These are phyloP conservation scores for Coemansia sp. DNA, from an alignment of 192 early-diverging fungal genomes.

Conservation along the genomic window DNA sequence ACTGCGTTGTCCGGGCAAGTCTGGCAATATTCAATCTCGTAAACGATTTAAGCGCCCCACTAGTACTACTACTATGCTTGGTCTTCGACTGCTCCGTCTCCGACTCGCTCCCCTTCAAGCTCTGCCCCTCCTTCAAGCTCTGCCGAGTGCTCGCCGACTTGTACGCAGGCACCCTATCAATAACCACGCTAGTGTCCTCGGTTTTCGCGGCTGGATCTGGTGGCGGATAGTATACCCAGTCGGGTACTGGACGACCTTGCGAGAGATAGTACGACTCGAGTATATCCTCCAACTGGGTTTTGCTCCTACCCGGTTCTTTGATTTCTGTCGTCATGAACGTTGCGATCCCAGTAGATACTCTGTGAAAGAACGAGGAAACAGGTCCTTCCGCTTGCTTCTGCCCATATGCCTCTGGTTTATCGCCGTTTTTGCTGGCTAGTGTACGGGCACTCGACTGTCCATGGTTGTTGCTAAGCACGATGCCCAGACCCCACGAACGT, in stretches of 20 bases:
- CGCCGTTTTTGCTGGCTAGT: not conserved
- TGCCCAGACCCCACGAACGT: conserved; percentile 41
- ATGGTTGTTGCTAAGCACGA: conserved; percentile 24
- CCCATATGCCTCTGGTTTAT: not conserved
- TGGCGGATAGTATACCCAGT: conserved; percentile 44
- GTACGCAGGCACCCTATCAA: not conserved
- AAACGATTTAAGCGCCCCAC: conserved; percentile 21
- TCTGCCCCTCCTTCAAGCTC: not conserved
- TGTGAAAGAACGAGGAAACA: conserved; percentile 25
- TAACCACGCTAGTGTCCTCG: not conserved
- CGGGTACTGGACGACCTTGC: conserved; percentile 35
- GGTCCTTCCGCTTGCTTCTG: conserved; percentile 7
- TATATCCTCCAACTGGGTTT: conserved; percentile 51
- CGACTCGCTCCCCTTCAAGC: not conserved
- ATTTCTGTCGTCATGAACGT: conserved; percentile 29
- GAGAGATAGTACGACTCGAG: conserved; percentile 47
- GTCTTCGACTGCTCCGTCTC: not conserved
- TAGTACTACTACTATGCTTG: conserved; percentile 15
- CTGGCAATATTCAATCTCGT: conserved; percentile 32
- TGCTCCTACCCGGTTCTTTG: conserved; percentile 3
- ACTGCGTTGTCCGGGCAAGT: conserved; percentile 12
- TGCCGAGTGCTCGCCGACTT: not conserved
- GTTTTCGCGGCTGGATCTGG: conserved; percentile 26
- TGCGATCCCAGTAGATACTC: conserved; percentile 16
- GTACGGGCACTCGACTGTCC: not conserved